Conservation (phyloP, 2,329 filamentous ascomycete species). For the Aspergillus sp. region DNA sequence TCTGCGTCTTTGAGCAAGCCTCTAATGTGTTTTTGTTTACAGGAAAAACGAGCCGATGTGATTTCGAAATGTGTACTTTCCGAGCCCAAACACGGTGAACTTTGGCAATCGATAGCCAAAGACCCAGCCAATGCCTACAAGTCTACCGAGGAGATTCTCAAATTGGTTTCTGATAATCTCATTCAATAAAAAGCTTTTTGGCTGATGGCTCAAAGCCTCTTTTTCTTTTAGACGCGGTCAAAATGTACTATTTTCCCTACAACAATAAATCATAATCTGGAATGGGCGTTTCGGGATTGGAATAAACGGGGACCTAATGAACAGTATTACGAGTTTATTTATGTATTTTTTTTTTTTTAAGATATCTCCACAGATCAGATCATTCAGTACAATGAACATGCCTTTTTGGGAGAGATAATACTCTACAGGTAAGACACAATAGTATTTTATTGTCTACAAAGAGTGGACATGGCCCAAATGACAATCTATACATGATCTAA, state of each 20-base stretch:
- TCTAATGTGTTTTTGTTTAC: slow-evolving; percentile 11
- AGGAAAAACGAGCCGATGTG: slow-evolving; percentile 85
- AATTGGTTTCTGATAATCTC: slow-evolving; percentile 64
- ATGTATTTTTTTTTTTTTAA: neutral
- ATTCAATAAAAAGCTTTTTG: slow-evolving; percentile 8
- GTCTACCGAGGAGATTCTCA: slow-evolving; percentile 76
- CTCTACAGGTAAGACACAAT: too few species aligned
- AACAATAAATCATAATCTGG: neutral
- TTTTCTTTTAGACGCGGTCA: neutral
- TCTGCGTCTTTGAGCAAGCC: neutral
- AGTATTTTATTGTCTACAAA: too few species aligned
- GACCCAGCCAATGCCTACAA: slow-evolving; percentile 77
- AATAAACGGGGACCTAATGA: neutral
- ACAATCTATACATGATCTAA: neutral
- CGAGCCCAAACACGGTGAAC: slow-evolving; percentile 89
- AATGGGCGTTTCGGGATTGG: neutral
- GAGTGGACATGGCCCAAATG: too few species aligned
- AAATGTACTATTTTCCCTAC: neutral
- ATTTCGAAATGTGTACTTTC: slow-evolving; percentile 75
- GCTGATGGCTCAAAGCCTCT: too few species aligned
- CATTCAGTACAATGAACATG: neutral
- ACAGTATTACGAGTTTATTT: neutral
- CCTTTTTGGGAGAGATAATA: too few species aligned
- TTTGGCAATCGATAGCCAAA: slow-evolving; percentile 86
- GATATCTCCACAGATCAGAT: neutral